Evolutionary conservation across 306 rosid species (phyloP).

Genomic region (Cicer bijugum): DNA sequence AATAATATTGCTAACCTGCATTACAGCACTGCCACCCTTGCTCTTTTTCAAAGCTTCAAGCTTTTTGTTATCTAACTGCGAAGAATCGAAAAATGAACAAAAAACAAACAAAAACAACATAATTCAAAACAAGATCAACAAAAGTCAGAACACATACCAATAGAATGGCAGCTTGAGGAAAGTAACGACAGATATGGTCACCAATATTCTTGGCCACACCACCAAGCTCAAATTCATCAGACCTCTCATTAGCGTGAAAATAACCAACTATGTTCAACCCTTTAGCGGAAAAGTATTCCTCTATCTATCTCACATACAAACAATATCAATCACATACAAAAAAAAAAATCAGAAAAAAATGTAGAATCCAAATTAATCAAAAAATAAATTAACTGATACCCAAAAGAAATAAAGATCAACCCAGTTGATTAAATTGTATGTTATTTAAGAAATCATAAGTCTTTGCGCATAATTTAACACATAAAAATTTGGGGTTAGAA

Average conservation of each 20-base stretch:
- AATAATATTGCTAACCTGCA: conserved; percentile 68
- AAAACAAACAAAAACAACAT: conserved; percentile 3
- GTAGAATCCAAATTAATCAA: neutral
- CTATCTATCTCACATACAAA: conserved; percentile 61
- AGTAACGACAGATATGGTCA: conserved; percentile 81
- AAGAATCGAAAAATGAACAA: conserved; percentile 23
- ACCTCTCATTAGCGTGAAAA: conserved; percentile 96
- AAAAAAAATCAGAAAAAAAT: neutral
- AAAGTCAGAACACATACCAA: conserved; percentile 60
- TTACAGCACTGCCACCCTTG: conserved; percentile 66
- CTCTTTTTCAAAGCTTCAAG: conserved; percentile 73
- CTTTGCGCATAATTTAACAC: neutral
- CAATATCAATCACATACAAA: neutral
- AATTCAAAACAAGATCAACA: conserved; percentile 14
- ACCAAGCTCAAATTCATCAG: conserved; percentile 77
- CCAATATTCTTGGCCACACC: conserved; percentile 85
- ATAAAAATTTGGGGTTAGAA: conserved; percentile 1
- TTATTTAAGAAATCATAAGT: conserved; percentile 1
- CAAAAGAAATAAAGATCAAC: neutral
- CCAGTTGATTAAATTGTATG: conserved; percentile 15
- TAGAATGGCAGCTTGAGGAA: conserved; percentile 86
- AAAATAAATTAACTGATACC: neutral
- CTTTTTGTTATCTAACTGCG: conserved; percentile 86
- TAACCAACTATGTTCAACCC: conserved; percentile 84
- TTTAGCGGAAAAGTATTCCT: conserved; percentile 72